Conservation (phyloP, 768 basidiomycete genomes). For the Podaxis sp. region DNA sequence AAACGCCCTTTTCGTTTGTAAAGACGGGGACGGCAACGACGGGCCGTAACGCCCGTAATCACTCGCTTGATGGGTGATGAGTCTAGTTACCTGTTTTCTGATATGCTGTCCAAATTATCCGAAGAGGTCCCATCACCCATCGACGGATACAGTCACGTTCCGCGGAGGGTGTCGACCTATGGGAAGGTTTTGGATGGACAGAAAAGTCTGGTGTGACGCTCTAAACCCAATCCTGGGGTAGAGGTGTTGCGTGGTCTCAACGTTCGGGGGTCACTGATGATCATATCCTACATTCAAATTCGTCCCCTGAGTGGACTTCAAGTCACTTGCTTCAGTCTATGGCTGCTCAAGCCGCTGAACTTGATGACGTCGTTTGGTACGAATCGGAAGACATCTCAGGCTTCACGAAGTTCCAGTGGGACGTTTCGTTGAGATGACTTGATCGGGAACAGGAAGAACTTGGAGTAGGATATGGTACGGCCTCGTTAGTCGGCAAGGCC, state of each 20-base stretch:
- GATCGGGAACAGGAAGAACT: background rate
- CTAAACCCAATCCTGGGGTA: background rate
- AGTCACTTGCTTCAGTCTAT: background rate
- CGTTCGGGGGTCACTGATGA: slow-evolving; percentile 3
- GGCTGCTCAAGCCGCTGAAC: background rate
- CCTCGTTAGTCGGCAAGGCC: background rate
- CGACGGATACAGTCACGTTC: background rate
- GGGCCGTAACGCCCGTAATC: slow-evolving; percentile 3
- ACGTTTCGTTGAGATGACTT: slow-evolving; percentile 4
- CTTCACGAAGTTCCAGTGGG: background rate
- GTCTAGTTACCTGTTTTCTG: background rate
- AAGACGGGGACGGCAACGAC: background rate
- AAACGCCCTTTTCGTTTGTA: background rate
- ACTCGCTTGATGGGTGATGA: background rate
- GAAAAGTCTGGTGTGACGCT: background rate
- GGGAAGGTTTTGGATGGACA: background rate
- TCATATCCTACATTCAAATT: background rate
- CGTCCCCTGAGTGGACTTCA: background rate
- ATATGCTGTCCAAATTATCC: background rate
- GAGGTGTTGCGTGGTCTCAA: slow-evolving; percentile 6
- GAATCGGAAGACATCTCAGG: background rate
- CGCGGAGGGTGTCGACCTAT: background rate
- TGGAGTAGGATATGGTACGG: background rate
- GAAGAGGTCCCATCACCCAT: background rate
- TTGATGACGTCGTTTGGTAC: background rate